Conservation (phyloP, 2,329 filamentous ascomycete genomes). For the Tympanopsis confertula region DNA sequence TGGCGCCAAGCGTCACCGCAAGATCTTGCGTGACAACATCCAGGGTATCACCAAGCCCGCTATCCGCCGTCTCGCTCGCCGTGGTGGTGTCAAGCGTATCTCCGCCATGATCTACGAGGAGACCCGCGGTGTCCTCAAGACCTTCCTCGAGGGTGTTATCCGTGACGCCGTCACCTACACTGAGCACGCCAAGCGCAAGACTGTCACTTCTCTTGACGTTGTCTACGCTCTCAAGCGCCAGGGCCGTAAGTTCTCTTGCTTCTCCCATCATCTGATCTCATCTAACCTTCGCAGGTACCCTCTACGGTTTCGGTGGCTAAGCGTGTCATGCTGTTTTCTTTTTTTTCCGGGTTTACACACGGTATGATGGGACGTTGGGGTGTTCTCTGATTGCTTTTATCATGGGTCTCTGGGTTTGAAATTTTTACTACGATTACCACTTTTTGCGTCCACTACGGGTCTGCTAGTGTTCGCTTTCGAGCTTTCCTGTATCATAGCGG, state of each 20-base stretch:
- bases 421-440: constrained; percentile 19
- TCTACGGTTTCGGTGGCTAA: constrained; percentile 87
- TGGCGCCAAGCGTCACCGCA: constrained; percentile 95
- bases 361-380: constrained; percentile 30
- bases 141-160: constrained; percentile 67
- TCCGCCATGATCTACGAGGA: constrained; percentile 63
- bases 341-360: constrained; percentile 11
- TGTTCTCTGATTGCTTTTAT: constrained; percentile 24
- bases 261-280: not conserved
- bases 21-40: constrained; percentile 99
- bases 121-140: constrained; percentile 67
- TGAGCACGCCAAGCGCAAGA: constrained; percentile 73
- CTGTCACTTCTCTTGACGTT: constrained; percentile 59
- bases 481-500: constrained; percentile 27
- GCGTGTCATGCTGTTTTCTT: constrained; percentile 4
- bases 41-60: constrained; percentile 98
- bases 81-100: constrained; percentile 96
- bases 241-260: constrained; percentile 40
- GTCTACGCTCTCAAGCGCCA: constrained; percentile 60
- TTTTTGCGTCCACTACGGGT: constrained; percentile 21
- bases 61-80: constrained; percentile 94
- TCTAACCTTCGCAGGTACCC: constrained; percentile 23
- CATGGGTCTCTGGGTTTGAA: constrained; percentile 28
- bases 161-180: constrained; percentile 70
- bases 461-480: constrained; percentile 22